Evolutionary conservation across 495 filamentous ascomycete genomes (phyloP).

Genomic region (Aspergillus sparsus): DNA sequence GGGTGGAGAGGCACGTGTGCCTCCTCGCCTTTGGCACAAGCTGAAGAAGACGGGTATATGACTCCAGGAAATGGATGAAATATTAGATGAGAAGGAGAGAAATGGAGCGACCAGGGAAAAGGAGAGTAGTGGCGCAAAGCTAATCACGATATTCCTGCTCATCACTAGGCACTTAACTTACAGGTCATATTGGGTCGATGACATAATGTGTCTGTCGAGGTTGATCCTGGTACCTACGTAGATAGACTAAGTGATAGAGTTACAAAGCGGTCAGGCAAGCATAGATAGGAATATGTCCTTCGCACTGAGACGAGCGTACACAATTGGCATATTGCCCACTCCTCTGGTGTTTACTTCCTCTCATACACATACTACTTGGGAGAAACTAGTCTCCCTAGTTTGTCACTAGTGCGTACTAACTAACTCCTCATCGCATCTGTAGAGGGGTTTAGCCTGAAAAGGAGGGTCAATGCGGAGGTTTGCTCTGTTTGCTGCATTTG

Average conservation of each 20-base stretch:
- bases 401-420: not conserved
- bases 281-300: too few species aligned
- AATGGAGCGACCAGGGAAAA: not conserved
- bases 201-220: not conserved
- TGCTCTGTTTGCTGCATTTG: conserved; percentile 32
- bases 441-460: not conserved
- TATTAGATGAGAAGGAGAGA: not conserved
- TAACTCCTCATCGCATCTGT: not conserved
- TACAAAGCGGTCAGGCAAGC: too few species aligned
- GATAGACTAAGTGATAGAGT: not conserved
- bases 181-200: conserved; percentile 1
- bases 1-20: not conserved
- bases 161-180: not conserved
- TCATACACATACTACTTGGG: not conserved
- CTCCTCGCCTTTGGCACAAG: not conserved
- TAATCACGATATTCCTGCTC: not conserved
- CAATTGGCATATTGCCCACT: too few species aligned
- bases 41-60: not conserved
- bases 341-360: not conserved
- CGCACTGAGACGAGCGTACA: too few species aligned
- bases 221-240: not conserved
- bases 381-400: not conserved
- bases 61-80: not conserved
- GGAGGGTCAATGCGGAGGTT: conserved; percentile 25
- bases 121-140: not conserved